These are phyloP conservation scores for Maudiozyma saulgeensis DNA, from an alignment of 805 yeast species.

Conservation along the genomic window DNA sequence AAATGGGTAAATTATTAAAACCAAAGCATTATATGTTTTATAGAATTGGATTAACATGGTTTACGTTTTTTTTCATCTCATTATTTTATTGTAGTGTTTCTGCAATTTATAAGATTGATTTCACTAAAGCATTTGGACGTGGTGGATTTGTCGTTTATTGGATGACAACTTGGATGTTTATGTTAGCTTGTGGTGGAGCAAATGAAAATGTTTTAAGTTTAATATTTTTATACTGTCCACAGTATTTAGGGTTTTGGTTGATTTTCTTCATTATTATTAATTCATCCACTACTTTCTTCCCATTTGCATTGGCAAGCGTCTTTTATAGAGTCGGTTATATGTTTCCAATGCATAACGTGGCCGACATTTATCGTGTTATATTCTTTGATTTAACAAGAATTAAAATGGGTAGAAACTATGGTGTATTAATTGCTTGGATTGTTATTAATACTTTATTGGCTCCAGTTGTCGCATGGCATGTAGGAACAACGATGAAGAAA, in stretches of 20 bases:
- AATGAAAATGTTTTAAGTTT: conserved; percentile 56
- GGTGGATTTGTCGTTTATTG: conserved; percentile 70
- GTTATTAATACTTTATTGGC: conserved; percentile 37
- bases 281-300: conserved; percentile 59
- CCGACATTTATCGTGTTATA: conserved; percentile 50
- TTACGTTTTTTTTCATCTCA: conserved; percentile 47
- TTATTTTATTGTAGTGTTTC: conserved; percentile 51
- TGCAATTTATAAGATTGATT: conserved; percentile 58
- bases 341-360: conserved; percentile 59
- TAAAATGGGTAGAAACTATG: conserved; percentile 49
- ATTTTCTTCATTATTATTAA: conserved; percentile 59
- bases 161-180: conserved; percentile 57
- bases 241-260: conserved; percentile 61
- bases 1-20: conserved; percentile 38
- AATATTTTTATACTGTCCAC: conserved; percentile 47
- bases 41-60: conserved; percentile 39
- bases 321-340: conserved; percentile 58
- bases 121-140: conserved; percentile 48
- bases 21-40: conserved; percentile 40
- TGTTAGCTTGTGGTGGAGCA: conserved; percentile 70
- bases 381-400: conserved; percentile 49
- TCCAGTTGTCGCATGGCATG: conserved; percentile 38
- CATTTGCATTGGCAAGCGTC: conserved; percentile 46
- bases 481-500: conserved; percentile 31
- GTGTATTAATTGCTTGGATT: conserved; percentile 52